Evolutionary conservation across 1,284 basidiomycete genomes (phyloP).

Genomic region (Leccinum huronense): DNA sequence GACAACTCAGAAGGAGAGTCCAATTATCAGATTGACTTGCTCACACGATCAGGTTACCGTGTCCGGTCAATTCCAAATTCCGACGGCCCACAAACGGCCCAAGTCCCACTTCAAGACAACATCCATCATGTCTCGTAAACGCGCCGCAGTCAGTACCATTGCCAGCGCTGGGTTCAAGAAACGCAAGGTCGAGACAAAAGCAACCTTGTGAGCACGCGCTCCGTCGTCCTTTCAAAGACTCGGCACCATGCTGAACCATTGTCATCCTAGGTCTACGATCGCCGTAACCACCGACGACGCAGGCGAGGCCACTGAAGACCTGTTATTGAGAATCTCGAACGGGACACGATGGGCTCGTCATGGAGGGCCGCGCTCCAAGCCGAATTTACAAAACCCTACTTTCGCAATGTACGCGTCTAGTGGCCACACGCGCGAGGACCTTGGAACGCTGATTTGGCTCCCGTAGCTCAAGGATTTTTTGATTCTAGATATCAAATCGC

Average conservation of each 20-base stretch:
- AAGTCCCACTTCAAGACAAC: slow-evolving; percentile 40
- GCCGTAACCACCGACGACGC: slow-evolving; percentile 2
- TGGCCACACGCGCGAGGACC: not conserved
- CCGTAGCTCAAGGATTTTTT: slow-evolving; percentile 51
- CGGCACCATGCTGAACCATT: slow-evolving; percentile 6
- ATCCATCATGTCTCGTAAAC: slow-evolving; percentile 69
- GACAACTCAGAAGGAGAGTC: too few species aligned
- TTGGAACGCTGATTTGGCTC: not conserved
- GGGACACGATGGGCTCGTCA: slow-evolving; percentile 49
- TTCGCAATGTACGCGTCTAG: slow-evolving; percentile 38
- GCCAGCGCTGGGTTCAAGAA: slow-evolving; percentile 19
- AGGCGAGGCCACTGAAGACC: slow-evolving; percentile 11
- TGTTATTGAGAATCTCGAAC: slow-evolving; percentile 38
- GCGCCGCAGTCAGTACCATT: slow-evolving; percentile 15
- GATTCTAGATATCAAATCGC: slow-evolving; percentile 38
- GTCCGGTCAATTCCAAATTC: too few species aligned
- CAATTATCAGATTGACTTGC: too few species aligned
- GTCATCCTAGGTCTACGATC: slow-evolving; percentile 20
- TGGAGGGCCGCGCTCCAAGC: slow-evolving; percentile 45
- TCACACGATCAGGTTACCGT: not conserved
- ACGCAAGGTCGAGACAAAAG: slow-evolving; percentile 23
- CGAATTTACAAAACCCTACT: slow-evolving; percentile 54
- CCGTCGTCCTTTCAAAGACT: not conserved
- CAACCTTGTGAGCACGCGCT: slow-evolving; percentile 2
- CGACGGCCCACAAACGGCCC: not conserved